These are phyloP conservation scores for Phlyctochytrium bullatum DNA, from an alignment of 192 early-diverging fungal genomes.

Conservation along the genomic window DNA sequence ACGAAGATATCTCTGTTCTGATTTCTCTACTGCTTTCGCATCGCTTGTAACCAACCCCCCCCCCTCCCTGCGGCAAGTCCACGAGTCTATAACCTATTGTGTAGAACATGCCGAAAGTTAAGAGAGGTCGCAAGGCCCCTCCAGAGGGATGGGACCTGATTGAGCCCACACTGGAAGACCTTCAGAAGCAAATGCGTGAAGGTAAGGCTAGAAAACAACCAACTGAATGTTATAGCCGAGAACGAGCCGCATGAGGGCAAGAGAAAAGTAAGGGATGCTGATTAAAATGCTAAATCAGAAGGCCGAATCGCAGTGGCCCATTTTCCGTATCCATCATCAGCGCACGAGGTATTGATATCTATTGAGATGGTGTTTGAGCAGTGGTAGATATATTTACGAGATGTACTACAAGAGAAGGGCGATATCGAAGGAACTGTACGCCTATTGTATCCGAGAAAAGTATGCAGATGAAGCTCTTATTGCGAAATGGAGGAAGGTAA, in stretches of 20 bases:
- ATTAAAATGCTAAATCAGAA: not conserved
- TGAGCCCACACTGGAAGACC: slow-evolving; percentile 88
- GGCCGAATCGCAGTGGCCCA: slow-evolving; percentile 84
- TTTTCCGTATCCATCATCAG: slow-evolving; percentile 97
- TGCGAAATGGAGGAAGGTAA: slow-evolving; percentile 96
- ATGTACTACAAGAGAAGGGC: slow-evolving; percentile 93
- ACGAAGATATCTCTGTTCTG: too few species aligned
- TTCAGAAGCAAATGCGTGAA: slow-evolving; percentile 94
- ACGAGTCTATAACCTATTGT: too few species aligned
- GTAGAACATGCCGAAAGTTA: slow-evolving; percentile 50
- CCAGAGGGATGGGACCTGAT: slow-evolving; percentile 96
- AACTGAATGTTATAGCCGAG: slow-evolving; percentile 71
- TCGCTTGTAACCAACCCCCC: too few species aligned
- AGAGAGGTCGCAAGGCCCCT: slow-evolving; percentile 73
- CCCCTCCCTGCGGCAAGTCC: too few species aligned
- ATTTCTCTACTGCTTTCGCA: too few species aligned
- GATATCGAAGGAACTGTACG: slow-evolving; percentile 89
- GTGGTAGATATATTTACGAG: slow-evolving; percentile 80
- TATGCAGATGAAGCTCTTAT: slow-evolving; percentile 92
- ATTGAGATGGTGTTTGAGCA: not conserved
- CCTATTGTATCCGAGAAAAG: slow-evolving; percentile 87
- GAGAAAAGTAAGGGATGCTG: slow-evolving; percentile 59
- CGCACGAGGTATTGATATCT: slow-evolving; percentile 59
- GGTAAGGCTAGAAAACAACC: slow-evolving; percentile 60
- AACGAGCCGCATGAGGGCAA: slow-evolving; percentile 93